A percentile compares a stretch with the other conserved stretches of the same genome.
phyloP scores from a whole-genome alignment of 2,329 filamentous ascomycete genomes.

The Calonectria pseudoturangicola region DNA sequence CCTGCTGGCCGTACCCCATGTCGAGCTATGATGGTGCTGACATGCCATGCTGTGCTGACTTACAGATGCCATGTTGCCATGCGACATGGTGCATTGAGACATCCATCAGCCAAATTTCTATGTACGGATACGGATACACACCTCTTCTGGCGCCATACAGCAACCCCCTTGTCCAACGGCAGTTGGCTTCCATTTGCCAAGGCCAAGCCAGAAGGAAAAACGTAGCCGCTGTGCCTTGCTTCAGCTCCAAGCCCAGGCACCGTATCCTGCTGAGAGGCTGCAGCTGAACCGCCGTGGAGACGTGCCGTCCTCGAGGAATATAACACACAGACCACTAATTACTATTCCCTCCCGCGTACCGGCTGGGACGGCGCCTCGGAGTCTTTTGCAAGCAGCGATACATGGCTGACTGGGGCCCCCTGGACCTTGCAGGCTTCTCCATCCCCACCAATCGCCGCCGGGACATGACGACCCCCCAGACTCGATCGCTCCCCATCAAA shows the following conservation, averaged over 20 bases:
- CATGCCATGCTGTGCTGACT: constrained; percentile 35
- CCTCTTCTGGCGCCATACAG: background rate
- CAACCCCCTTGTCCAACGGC: constrained; percentile 27
- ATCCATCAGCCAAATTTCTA: constrained; percentile 22
- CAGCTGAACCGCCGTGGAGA: background rate
- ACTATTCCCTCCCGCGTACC: constrained; percentile 9
- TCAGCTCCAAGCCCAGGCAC: constrained; percentile 13
- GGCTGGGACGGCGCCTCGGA: constrained; percentile 26
- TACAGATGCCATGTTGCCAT: constrained; percentile 28
- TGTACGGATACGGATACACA: constrained; percentile 23
- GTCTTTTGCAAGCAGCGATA: constrained; percentile 12
- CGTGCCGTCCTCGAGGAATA: background rate
- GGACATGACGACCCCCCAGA: constrained; percentile 27
- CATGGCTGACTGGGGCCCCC: constrained; percentile 28
- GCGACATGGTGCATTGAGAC: constrained; percentile 24
- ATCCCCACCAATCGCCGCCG: constrained; percentile 29
- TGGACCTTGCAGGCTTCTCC: constrained; percentile 26
- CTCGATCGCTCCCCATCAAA: constrained; percentile 34
- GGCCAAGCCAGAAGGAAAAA: constrained; percentile 15
- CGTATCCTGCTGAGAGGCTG: constrained; percentile 1
- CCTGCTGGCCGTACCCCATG: constrained; percentile 13
- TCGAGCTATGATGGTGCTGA: constrained; percentile 29
- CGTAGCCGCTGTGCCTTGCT: constrained; percentile 20
- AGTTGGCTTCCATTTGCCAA: constrained; percentile 19
- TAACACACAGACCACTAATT: background rate